Evolutionary conservation across 1,284 basidiomycete species (phyloP), one percentile per base, ranked within the genome.

Genomic region (Takashimella koratensis): DNA sequence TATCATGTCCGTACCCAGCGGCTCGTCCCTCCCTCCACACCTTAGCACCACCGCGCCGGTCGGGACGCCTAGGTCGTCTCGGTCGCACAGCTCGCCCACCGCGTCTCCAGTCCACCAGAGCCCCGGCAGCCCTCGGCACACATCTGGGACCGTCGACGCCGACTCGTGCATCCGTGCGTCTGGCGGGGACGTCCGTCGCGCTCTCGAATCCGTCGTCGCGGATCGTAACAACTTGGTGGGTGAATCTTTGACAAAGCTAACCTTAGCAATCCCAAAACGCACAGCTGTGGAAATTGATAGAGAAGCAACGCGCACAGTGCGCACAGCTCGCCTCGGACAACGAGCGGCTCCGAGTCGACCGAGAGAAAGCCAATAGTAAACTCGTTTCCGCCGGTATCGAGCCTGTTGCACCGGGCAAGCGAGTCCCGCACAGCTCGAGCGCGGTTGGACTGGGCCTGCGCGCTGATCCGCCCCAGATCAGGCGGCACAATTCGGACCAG

Each of bases 251-350:
- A 49, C 36, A 42, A 49, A 47, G 39, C 21, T n/a, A 42, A 10
- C 26, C 42, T 5, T 53, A 73, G 71, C 84, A 86, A 36, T 75
- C 83, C 8, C 90, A 94, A 77, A 94, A 94, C 72, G 78, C 85
- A 5, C 89, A 92, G 75, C 82, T 93, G 25, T 93, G 90, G 90
- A 92, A 91, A 74, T 81, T 93, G 57, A 86, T 94, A 70, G 90
- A 93, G 80, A 91, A 90, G 72, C 88, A 91, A 54, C 64, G 71
- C 23, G 52, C 64, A 3, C 71, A 75, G 57, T 64, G 64, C 47
- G 61, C 68, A 4, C 56, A 62, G 41, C 56, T 76, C 12, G 63
- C 58, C 65, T 59, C 66, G 1, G 70, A 71, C 53, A 73, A 71
- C 43, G 90, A 92, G 59, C 83, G 90, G 43, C 82, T 93, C 50